These are phyloP conservation scores for Ricinus communis DNA, from an alignment of 345 rosid species.

Conservation along the genomic window DNA sequence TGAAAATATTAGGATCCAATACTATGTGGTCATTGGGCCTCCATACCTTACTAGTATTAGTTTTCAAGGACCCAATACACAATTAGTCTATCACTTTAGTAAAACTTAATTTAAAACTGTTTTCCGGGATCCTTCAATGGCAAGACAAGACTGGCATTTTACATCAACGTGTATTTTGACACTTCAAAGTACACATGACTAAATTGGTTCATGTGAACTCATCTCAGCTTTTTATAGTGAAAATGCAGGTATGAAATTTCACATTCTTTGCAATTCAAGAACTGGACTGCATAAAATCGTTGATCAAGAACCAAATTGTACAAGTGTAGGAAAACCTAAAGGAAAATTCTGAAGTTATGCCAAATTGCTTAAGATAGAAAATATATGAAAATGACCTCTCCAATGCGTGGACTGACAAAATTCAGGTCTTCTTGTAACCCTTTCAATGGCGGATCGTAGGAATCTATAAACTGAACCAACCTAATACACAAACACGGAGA, in stretches of 20 bases:
- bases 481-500: constrained; percentile 40
- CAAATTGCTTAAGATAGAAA: too few species aligned
- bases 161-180: background rate
- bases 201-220: background rate
- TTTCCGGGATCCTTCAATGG: background rate
- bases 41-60: background rate
- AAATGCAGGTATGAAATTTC: too few species aligned
- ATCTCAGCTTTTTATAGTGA: background rate
- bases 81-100: background rate
- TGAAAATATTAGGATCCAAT: background rate
- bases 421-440: constrained; percentile 97
- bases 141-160: background rate
- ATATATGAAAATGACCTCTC: constrained; percentile 68
- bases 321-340: background rate
- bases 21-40: background rate
- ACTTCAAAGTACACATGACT: background rate
- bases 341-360: background rate
- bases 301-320: background rate
- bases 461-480: constrained; percentile 92
- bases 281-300: background rate
- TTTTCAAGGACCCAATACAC: background rate
- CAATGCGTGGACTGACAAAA: constrained; percentile 97
- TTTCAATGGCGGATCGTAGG: constrained; percentile 95
- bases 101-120: background rate
- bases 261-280: background rate